Conservation (phyloP, 768 basidiomycete species). For the Mycena polygramma region DNA sequence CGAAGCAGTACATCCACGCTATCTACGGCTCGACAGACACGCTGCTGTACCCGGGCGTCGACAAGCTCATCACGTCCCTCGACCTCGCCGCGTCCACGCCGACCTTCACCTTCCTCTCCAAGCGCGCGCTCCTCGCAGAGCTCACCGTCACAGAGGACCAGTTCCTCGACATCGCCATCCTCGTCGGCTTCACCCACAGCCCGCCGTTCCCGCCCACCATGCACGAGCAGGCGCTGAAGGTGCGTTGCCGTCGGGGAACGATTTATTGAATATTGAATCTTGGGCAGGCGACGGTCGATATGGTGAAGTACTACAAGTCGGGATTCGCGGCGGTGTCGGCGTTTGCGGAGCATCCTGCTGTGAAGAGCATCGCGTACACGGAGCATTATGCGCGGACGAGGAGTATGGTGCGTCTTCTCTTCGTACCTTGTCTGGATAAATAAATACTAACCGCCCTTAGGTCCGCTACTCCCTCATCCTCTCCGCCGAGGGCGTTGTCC, state of each 20-base stretch:
- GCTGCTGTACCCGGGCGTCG: conserved; percentile 87
- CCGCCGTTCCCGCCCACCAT: conserved; percentile 85
- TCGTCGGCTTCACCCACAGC: conserved; percentile 89
- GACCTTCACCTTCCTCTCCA: conserved; percentile 88
- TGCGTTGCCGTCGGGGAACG: background rate
- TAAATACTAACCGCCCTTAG: background rate
- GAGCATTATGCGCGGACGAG: conserved; percentile 93
- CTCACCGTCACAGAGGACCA: conserved; percentile 86
- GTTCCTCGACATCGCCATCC: conserved; percentile 93
- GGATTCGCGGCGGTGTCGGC: conserved; percentile 85
- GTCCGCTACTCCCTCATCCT: conserved; percentile 92
- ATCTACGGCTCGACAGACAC: conserved; percentile 93
- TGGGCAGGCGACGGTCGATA: conserved; percentile 78
- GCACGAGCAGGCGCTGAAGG: conserved; percentile 83
- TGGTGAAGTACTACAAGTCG: conserved; percentile 93
- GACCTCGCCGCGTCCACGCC: conserved; percentile 79
- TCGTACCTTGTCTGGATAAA: background rate
- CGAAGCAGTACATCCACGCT: conserved; percentile 94
- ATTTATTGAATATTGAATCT: background rate
- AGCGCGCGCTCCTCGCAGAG: conserved; percentile 70
- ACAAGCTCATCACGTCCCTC: conserved; percentile 90
- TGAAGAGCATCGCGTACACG: conserved; percentile 82
- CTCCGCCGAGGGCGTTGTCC: conserved; percentile 85
- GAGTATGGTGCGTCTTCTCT: conserved; percentile 65
- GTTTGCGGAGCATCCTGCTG: conserved; percentile 84